Evolutionary conservation across 2,329 filamentous ascomycete genomes (phyloP).

Genomic region (Neofusicoccum umdonicola): DNA sequence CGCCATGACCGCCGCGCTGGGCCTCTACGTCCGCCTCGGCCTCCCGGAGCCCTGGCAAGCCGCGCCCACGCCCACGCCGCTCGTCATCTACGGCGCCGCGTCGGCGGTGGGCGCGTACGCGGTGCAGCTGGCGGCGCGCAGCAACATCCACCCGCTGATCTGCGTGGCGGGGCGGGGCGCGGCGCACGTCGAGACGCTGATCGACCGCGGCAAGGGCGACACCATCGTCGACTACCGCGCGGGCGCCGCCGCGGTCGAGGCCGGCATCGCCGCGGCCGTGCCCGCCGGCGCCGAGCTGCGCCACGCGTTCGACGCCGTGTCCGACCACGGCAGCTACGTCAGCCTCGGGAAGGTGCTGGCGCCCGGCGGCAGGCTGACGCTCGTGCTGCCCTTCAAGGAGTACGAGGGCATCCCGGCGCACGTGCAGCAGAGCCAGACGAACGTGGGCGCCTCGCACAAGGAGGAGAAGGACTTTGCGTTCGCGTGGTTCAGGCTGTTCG

Average conservation of each 20-base stretch:
- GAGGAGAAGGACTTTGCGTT: slow-evolving; percentile 35
- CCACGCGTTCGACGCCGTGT: slow-evolving; percentile 32
- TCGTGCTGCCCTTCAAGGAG: slow-evolving; percentile 45
- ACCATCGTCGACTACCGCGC: slow-evolving; percentile 59
- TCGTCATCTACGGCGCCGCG: slow-evolving; percentile 52
- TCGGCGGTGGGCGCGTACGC: slow-evolving; percentile 59
- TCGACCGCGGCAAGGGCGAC: slow-evolving; percentile 53
- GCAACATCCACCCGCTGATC: slow-evolving; percentile 61
- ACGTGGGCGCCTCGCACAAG: slow-evolving; percentile 22
- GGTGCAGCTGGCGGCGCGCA: slow-evolving; percentile 54
- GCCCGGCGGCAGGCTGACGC: slow-evolving; percentile 31
- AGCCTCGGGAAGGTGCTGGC: slow-evolving; percentile 42
- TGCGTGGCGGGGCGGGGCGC: slow-evolving; percentile 56
- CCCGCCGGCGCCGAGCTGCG: slow-evolving; percentile 24
- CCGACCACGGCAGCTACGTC: slow-evolving; percentile 31
- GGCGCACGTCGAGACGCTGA: slow-evolving; percentile 51
- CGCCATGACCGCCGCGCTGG: slow-evolving; percentile 54
- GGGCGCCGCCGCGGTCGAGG: slow-evolving; percentile 25
- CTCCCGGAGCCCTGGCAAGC: slow-evolving; percentile 50
- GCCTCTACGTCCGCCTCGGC: slow-evolving; percentile 47
- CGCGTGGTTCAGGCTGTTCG: slow-evolving; percentile 32
- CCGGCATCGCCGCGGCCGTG: slow-evolving; percentile 28
- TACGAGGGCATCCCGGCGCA: slow-evolving; percentile 25
- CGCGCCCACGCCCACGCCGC: slow-evolving; percentile 33
- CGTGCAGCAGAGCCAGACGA: slow-evolving; percentile 1